Evolutionary conservation across 306 rosid species (phyloP).

Genomic region (Castanea sativa): DNA sequence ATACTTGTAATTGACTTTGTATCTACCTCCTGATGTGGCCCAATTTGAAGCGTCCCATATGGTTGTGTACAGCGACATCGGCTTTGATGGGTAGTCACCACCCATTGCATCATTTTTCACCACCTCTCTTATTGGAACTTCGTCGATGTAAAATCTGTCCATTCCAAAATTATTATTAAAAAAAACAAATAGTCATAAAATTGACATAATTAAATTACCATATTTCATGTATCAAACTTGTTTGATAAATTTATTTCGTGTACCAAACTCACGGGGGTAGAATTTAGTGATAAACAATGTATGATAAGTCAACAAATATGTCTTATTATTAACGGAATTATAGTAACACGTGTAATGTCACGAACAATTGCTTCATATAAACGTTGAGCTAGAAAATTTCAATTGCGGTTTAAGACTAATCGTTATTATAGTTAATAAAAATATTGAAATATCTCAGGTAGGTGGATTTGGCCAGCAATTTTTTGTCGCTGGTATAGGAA

Average conservation of each 20-base stretch:
- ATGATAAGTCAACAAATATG: too few relatives aligned
- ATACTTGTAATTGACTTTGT: conserved; percentile 77
- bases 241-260: too few relatives aligned
- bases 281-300: too few relatives aligned
- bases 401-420: too few relatives aligned
- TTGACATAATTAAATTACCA: too few relatives aligned
- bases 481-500: conserved; percentile 18
- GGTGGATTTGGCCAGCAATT: background rate
- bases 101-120: conserved; percentile 72
- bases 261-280: too few relatives aligned
- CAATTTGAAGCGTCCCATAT: conserved; percentile 97
- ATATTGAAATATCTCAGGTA: background rate
- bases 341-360: too few relatives aligned
- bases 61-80: conserved; percentile 83
- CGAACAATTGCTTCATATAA: too few relatives aligned
- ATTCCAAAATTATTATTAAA: background rate
- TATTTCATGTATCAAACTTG: too few relatives aligned
- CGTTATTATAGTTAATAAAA: background rate
- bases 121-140: conserved; percentile 85
- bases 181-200: background rate
- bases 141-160: conserved; percentile 90
- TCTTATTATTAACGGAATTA: too few relatives aligned
- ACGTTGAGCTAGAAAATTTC: background rate
- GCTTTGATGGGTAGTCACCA: conserved; percentile 80
- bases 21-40: conserved; percentile 88